Conservation (phyloP, 768 basidiomycete genomes). For the Clitopilus hobsonii region DNA sequence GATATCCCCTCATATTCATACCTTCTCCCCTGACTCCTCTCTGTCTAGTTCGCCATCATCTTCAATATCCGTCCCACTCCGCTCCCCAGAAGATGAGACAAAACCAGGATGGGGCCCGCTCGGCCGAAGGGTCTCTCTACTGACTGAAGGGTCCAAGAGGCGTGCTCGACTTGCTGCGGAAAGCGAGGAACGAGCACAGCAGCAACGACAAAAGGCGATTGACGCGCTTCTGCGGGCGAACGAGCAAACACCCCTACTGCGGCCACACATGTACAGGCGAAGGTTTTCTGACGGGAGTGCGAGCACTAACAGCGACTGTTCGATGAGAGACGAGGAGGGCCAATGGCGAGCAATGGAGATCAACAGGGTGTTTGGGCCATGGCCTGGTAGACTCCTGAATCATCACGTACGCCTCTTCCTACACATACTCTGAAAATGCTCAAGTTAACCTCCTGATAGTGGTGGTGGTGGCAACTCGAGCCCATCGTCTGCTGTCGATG, state of each 20-base stretch:
- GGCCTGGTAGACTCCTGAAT: constrained; percentile 70
- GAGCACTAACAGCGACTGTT: not conserved
- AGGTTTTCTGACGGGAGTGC: not conserved
- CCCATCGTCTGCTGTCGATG: constrained; percentile 62
- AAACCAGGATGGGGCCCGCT: constrained; percentile 57
- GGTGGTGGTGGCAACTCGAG: constrained; percentile 82
- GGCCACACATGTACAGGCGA: not conserved
- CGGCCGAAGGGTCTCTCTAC: constrained; percentile 46
- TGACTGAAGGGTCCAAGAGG: constrained; percentile 22
- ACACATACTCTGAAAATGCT: too few relatives aligned
- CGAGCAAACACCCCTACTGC: constrained; percentile 37
- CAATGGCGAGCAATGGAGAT: constrained; percentile 39
- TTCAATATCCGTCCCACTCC: constrained; percentile 78
- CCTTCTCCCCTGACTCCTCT: constrained; percentile 32
- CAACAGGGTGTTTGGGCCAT: constrained; percentile 55
- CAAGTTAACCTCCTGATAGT: too few relatives aligned
- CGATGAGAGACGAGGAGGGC: constrained; percentile 28
- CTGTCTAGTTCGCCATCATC: constrained; percentile 67
- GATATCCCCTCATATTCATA: constrained; percentile 13
- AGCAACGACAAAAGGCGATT: constrained; percentile 7
- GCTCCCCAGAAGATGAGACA: constrained; percentile 46
- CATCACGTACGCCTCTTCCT: constrained; percentile 46
- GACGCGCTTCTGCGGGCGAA: constrained; percentile 10
- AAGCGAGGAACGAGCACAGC: constrained; percentile 13
- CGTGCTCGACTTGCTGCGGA: constrained; percentile 8